Evolutionary conservation across 805 yeast species (phyloP).

Genomic region (Cyberlindnera americana): DNA sequence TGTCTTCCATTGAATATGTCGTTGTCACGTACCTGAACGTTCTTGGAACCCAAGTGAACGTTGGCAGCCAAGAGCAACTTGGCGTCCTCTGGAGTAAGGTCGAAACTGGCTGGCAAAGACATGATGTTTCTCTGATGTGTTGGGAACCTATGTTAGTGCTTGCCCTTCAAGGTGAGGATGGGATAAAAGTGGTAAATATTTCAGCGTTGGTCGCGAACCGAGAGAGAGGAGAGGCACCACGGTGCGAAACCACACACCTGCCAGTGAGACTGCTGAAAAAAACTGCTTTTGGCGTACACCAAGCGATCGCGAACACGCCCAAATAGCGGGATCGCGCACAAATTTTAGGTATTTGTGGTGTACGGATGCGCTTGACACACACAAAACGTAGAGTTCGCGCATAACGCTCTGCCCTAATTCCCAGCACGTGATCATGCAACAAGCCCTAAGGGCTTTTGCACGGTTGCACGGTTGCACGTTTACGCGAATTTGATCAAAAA

Average conservation of each 20-base stretch:
- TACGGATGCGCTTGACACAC: conserved; percentile 5
- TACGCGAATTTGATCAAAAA: conserved; percentile 6
- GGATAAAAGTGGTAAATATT: conserved; percentile 20
- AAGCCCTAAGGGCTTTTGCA: too few species aligned
- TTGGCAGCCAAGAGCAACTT: conserved; percentile 99
- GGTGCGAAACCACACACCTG: too few species aligned
- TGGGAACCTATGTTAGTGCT: neutral
- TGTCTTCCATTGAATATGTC: neutral
- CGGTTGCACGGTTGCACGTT: too few species aligned
- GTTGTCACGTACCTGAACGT: conserved; percentile 83
- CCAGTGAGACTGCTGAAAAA: conserved; percentile 17
- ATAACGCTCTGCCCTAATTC: conserved; percentile 10
- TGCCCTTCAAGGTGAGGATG: conserved; percentile 5
- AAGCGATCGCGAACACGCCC: neutral
- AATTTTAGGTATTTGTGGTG: too few species aligned
- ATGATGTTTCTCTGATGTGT: conserved; percentile 35
- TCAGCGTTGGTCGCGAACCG: conserved; percentile 20
- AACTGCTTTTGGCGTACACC: conserved; percentile 6
- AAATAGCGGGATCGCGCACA: too few species aligned
- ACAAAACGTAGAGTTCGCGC: neutral
- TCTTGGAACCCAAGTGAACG: conserved; percentile 99
- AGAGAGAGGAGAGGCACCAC: neutral
- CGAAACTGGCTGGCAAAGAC: conserved; percentile 87
- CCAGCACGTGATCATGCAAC: too few species aligned
- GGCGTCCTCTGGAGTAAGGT: conserved; percentile 96